Evolutionary conservation across 305 asterid species (phyloP).

Genomic region (Fraxinus paxiana): DNA sequence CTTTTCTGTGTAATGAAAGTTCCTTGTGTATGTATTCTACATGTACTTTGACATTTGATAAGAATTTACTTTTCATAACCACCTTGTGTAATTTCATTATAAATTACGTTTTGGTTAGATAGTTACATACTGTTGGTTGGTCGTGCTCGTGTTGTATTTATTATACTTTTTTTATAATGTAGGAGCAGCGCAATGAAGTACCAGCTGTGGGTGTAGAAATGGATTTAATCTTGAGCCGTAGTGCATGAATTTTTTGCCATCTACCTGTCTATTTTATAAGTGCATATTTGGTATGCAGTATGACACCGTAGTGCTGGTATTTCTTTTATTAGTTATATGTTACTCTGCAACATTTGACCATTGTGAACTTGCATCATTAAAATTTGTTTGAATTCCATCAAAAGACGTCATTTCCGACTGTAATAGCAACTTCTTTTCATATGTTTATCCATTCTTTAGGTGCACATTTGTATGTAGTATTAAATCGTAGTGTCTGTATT

Average conservation of each 20-base stretch:
- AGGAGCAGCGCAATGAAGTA: neutral
- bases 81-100: neutral
- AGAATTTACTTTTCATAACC: neutral
- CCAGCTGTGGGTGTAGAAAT: neutral
- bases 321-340: neutral
- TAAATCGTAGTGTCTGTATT: neutral
- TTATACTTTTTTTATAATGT: no score
- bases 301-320: neutral
- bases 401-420: neutral
- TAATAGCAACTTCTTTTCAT: neutral
- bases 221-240: neutral
- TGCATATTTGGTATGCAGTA: neutral
- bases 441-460: neutral
- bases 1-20: neutral
- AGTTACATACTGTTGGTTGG: neutral
- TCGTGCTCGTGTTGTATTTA: neutral
- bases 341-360: neutral
- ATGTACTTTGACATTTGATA: neutral
- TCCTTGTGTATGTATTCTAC: neutral
- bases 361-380: neutral
- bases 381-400: neutral
- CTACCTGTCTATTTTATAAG: neutral
- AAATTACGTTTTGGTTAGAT: neutral
- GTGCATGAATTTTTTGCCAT: neutral
- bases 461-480: neutral